phyloP scores from a whole-genome alignment of 169 alveolate genomes.

The Plasmodium vivax region DNA sequence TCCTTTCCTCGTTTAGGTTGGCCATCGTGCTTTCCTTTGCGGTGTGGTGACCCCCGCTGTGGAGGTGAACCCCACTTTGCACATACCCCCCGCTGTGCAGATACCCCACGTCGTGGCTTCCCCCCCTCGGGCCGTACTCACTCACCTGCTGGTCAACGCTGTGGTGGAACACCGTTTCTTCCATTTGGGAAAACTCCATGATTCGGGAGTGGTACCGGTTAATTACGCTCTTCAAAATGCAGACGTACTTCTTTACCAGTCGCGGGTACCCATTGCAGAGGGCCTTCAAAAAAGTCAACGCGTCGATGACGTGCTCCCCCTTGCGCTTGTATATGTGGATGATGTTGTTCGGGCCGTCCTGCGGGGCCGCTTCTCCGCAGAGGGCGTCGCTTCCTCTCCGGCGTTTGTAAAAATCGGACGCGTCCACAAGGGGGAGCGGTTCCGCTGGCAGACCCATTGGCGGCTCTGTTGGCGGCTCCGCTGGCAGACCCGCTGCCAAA shows the following conservation, averaged over 20 bases:
- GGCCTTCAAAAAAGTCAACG: slow-evolving; percentile 16
- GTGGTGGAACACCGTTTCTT: slow-evolving; percentile 61
- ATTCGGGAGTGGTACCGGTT: slow-evolving; percentile 69
- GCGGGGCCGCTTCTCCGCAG: not conserved
- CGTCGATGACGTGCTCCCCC: slow-evolving; percentile 59
- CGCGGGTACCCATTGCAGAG: slow-evolving; percentile 50
- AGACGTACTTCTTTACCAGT: slow-evolving; percentile 41
- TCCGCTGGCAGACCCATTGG: not conserved
- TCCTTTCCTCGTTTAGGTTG: slow-evolving; percentile 68
- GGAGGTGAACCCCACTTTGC: too few relatives aligned
- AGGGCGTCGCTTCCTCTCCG: not conserved
- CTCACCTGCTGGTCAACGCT: slow-evolving; percentile 4
- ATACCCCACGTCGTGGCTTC: not conserved
- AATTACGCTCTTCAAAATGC: slow-evolving; percentile 53
- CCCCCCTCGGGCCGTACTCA: not conserved
- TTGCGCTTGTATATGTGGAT: slow-evolving; percentile 51
- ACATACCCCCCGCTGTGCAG: not conserved
- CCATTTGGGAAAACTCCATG: slow-evolving; percentile 73
- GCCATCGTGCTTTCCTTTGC: slow-evolving; percentile 16
- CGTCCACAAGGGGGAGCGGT: not conserved
- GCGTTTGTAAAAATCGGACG: not conserved
- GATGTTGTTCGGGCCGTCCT: not conserved
- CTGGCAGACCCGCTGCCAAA: too few relatives aligned
- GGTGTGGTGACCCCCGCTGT: too few relatives aligned
- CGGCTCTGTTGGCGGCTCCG: not conserved